Percentiles rank a stretch among this genome's conserved stretches.
phyloP scores from a whole-genome alignment of 2,329 filamentous ascomycete genomes.

The Dothiorella sarmentorum region DNA sequence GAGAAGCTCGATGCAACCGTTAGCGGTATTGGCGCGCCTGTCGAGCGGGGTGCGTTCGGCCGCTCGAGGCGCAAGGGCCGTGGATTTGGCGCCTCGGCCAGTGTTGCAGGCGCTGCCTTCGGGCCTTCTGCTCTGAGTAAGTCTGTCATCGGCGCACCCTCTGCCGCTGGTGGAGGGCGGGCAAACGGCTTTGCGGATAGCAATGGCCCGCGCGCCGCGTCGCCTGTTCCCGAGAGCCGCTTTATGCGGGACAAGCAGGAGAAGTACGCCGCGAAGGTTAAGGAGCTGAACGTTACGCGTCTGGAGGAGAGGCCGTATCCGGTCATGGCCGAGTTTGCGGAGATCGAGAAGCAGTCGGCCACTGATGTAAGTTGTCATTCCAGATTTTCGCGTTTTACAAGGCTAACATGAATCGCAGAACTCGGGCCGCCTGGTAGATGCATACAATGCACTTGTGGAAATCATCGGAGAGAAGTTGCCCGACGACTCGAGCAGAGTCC shows the following conservation, averaged over 20 bases:
- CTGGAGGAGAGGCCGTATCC: conserved; percentile 65
- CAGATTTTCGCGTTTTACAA: neutral
- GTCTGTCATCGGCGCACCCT: conserved; percentile 82
- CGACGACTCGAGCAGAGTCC: conserved; percentile 18
- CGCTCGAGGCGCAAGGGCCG: conserved; percentile 44
- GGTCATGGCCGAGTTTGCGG: conserved; percentile 70
- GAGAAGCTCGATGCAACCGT: conserved; percentile 35
- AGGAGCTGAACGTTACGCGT: conserved; percentile 71
- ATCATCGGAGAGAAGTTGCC: conserved; percentile 61
- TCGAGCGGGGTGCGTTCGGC: conserved; percentile 52
- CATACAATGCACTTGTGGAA: conserved; percentile 75
- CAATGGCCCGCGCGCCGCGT: conserved; percentile 51
- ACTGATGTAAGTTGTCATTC: conserved; percentile 56
- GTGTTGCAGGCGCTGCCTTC: conserved; percentile 42
- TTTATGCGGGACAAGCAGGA: conserved; percentile 80
- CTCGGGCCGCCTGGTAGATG: conserved; percentile 71
- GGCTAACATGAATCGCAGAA: conserved; percentile 46
- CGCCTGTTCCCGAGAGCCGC: conserved; percentile 63
- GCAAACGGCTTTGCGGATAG: conserved; percentile 66
- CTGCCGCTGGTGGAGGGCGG: conserved; percentile 53
- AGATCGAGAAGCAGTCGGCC: conserved; percentile 66
- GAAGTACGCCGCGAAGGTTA: conserved; percentile 75
- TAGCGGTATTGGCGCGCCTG: conserved; percentile 33
- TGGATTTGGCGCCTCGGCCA: conserved; percentile 35
- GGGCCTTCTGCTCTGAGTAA: conserved; percentile 70